Percentiles rank a stretch among this genome's conserved stretches.
Conservation (phyloP, 306 rosid species). For the Castanospermum australe region DNA sequence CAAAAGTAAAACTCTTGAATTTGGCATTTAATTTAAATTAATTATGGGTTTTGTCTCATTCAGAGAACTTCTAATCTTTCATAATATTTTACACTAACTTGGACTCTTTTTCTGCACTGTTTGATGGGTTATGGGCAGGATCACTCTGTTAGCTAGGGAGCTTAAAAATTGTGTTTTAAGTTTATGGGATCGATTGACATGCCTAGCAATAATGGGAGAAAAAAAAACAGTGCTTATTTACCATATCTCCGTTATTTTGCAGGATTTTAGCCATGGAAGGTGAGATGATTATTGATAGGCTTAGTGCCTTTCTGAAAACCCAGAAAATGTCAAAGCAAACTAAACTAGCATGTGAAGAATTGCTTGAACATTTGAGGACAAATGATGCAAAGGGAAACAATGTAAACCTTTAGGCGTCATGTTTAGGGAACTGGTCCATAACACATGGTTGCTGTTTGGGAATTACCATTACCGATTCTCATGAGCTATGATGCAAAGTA, state of each 20-base stretch:
- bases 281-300: background rate
- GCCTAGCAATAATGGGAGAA: background rate
- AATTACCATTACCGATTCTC: background rate
- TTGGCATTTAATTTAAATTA: background rate
- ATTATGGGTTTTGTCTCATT: background rate
- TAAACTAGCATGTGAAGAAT: conserved; percentile 17
- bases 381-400: background rate
- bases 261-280: conserved; percentile 27
- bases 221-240: background rate
- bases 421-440: background rate
- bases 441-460: background rate
- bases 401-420: background rate
- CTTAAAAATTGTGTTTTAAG: background rate
- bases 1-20: background rate
- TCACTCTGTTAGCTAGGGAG: background rate
- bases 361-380: conserved; percentile 10
- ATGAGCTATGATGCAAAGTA: background rate
- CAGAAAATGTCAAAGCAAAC: conserved; percentile 18
- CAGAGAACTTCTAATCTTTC: background rate
- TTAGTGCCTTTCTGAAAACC: background rate
- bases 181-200: background rate
- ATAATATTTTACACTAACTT: background rate
- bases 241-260: background rate
- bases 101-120: background rate
- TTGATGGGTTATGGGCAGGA: background rate